Conservation (phyloP, 768 basidiomycete genomes). For the Saitozyma podzolica region DNA sequence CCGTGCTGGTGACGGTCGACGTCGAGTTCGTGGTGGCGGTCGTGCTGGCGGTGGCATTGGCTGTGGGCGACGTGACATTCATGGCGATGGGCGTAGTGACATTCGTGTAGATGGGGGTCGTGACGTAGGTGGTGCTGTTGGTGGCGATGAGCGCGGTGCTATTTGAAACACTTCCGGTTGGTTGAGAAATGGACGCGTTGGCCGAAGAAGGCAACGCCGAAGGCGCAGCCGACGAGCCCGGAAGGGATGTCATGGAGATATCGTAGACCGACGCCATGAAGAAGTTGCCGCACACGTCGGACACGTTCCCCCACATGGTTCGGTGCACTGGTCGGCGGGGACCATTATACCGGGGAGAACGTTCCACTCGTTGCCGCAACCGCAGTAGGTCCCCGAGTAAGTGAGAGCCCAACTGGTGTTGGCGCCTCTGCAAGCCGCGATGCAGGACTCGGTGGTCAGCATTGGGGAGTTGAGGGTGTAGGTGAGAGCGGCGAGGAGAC, state of each 20-base stretch:
- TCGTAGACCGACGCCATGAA: conserved; percentile 35
- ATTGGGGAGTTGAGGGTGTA: conserved; percentile 32
- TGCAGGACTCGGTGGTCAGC: conserved; percentile 42
- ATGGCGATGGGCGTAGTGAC: not conserved
- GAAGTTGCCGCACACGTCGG: conserved; percentile 37
- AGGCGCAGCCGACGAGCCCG: not conserved
- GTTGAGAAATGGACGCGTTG: not conserved
- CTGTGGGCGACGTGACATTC: not conserved
- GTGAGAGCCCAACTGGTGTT: conserved; percentile 43
- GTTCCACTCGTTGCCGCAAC: conserved; percentile 35
- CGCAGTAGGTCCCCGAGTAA: conserved; percentile 28
- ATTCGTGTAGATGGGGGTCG: not conserved
- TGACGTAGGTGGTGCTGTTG: not conserved
- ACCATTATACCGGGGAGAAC: conserved; percentile 25
- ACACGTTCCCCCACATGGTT: conserved; percentile 34
- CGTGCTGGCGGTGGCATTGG: not conserved
- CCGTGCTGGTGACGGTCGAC: not conserved
- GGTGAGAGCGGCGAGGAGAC: conserved; percentile 19
- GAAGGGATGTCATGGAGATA: conserved; percentile 22
- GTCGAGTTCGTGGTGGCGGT: not conserved
- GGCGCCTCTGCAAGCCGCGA: conserved; percentile 31
- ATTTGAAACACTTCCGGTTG: not conserved
- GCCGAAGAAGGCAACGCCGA: not conserved
- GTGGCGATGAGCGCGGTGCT: no score
- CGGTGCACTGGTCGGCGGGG: conserved; percentile 30